Conservation (phyloP, 495 filamentous ascomycete genomes). For the Penicillium egyptiacum region DNA sequence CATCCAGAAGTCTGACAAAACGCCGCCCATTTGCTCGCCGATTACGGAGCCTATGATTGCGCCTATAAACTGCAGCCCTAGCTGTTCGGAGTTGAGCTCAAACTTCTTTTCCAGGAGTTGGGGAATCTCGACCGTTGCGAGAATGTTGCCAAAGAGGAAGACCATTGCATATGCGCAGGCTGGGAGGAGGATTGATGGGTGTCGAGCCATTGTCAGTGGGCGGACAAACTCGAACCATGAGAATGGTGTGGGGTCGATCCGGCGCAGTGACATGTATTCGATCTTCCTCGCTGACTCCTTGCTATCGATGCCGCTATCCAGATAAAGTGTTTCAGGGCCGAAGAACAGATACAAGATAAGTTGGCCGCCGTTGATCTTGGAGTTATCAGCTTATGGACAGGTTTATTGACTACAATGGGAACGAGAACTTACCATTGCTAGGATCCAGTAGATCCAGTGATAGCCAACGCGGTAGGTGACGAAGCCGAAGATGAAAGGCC, state of each 20-base stretch:
- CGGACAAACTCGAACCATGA: conserved; percentile 45
- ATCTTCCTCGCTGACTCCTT: conserved; percentile 31
- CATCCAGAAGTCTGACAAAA: conserved; percentile 52
- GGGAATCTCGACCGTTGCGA: conserved; percentile 54
- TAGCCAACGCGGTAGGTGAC: conserved; percentile 44
- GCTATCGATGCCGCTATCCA: conserved; percentile 28
- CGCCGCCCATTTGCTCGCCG: conserved; percentile 55
- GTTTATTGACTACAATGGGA: neutral
- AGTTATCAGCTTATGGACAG: conserved; percentile 11
- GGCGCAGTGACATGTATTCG: conserved; percentile 44
- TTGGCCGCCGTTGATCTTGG: conserved; percentile 52
- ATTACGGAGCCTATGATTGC: conserved; percentile 54
- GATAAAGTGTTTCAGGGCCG: conserved; percentile 56
- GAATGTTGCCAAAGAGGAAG: conserved; percentile 49
- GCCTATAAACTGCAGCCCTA: conserved; percentile 53
- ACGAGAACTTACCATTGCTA: conserved; percentile 40
- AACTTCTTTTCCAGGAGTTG: conserved; percentile 52
- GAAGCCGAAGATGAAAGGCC: conserved; percentile 51
- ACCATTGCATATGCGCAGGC: conserved; percentile 52
- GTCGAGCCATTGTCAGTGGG: conserved; percentile 43
- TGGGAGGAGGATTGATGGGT: conserved; percentile 48
- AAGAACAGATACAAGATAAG: conserved; percentile 55
- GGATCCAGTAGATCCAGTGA: conserved; percentile 45
- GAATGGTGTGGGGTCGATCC: conserved; percentile 53
- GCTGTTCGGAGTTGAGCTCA: conserved; percentile 50